Evolutionary conservation across 257 asterid species (phyloP).

Genomic region (Vinca minor): DNA sequence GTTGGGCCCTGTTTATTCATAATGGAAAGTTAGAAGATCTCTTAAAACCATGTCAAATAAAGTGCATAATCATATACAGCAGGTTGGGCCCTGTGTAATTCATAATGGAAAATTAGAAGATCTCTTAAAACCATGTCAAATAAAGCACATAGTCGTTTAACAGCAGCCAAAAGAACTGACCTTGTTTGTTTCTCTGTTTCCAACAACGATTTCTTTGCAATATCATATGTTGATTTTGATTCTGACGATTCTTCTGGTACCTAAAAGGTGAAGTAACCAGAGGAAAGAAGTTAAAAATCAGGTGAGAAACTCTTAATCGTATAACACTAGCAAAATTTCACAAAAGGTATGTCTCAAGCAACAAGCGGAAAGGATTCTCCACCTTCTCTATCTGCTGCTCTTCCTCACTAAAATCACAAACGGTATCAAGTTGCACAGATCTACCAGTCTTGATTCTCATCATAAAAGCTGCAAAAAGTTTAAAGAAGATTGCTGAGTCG

Average conservation of each 20-base stretch:
- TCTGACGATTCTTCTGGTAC: conserved; percentile 25
- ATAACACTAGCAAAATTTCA: too few species aligned
- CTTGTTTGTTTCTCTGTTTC: conserved; percentile 23
- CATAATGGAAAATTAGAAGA: conserved; percentile 7
- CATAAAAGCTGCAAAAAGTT: conserved; percentile 59
- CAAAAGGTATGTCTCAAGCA: too few species aligned
- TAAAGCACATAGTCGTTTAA: neutral
- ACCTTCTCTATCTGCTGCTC: conserved; percentile 46
- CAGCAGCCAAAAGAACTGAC: conserved; percentile 22
- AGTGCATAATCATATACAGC: too few species aligned
- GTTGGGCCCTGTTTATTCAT: conserved; percentile 19
- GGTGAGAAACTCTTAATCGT: neutral
- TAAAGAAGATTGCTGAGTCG: conserved; percentile 10
- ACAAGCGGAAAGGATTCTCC: neutral
- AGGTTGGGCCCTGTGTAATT: conserved; percentile 19
- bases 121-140: conserved; percentile 13
- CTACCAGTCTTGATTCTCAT: conserved; percentile 66
- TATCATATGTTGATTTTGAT: conserved; percentile 21
- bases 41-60: conserved; percentile 11
- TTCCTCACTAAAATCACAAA: conserved; percentile 58
- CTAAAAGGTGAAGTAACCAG: conserved; percentile 19
- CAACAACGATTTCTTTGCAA: conserved; percentile 25
- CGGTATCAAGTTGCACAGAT: conserved; percentile 41
- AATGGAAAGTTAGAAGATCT: conserved; percentile 12
- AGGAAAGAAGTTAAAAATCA: neutral